Conservation (phyloP, 805 yeast genomes). For the Middelhovenomyces tepae region DNA sequence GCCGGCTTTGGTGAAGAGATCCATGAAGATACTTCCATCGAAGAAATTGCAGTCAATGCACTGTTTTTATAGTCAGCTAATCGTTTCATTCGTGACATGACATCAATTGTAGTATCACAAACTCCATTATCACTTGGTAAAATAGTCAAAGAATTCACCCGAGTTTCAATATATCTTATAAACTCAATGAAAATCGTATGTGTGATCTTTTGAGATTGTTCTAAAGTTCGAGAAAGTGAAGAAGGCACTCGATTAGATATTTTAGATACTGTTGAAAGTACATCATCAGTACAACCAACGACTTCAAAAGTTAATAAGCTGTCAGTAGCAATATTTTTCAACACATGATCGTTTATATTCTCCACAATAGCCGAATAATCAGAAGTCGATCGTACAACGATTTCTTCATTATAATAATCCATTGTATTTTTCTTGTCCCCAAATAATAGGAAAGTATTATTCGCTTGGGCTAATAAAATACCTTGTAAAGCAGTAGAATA, state of each 20-base stretch:
- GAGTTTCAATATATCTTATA: constrained; percentile 45
- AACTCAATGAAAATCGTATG: constrained; percentile 44
- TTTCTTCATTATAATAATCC: constrained; percentile 24
- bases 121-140: constrained; percentile 64
- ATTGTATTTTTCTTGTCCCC: constrained; percentile 27
- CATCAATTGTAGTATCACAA: constrained; percentile 62
- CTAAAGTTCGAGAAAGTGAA: constrained; percentile 17
- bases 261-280: constrained; percentile 28
- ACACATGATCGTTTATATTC: constrained; percentile 33
- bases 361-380: constrained; percentile 34
- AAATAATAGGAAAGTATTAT: constrained; percentile 37
- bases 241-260: constrained; percentile 17
- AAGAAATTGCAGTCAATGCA: constrained; percentile 40
- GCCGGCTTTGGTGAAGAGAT: constrained; percentile 50
- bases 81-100: constrained; percentile 57
- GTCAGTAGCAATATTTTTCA: constrained; percentile 36
- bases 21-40: constrained; percentile 57
- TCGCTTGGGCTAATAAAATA: constrained; percentile 41
- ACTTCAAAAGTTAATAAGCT: constrained; percentile 51
- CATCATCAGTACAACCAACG: constrained; percentile 37
- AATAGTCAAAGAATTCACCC: constrained; percentile 37
- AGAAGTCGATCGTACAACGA: constrained; percentile 30
- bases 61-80: constrained; percentile 55
- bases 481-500: constrained; percentile 46
- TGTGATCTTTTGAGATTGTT: constrained; percentile 13